A percentile compares a stretch with the other conserved stretches of the same genome.
Conservation (phyloP, 2,329 filamentous ascomycete genomes). For the Fusarium sp. region DNA sequence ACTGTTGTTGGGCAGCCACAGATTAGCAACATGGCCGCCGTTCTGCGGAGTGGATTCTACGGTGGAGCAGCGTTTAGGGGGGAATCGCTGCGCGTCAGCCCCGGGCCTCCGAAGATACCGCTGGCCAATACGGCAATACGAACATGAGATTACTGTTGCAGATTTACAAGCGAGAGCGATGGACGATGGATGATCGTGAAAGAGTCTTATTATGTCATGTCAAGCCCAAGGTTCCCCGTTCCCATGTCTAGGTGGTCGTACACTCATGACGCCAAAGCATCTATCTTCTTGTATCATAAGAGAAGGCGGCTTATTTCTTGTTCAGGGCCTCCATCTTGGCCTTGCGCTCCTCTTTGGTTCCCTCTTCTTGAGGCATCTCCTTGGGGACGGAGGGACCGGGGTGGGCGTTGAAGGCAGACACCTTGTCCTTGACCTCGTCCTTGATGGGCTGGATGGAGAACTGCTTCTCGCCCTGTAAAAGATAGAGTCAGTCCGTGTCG, state of each 20-base stretch:
- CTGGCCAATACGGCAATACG: slow-evolving; percentile 33
- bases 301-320: slow-evolving; percentile 58
- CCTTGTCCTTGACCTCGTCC: slow-evolving; percentile 61
- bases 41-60: slow-evolving; percentile 15
- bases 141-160: slow-evolving; percentile 27
- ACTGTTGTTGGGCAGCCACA: slow-evolving; percentile 42
- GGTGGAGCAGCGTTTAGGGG: slow-evolving; percentile 32
- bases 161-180: slow-evolving; percentile 9
- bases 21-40: slow-evolving; percentile 28
- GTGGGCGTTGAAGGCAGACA: slow-evolving; percentile 68
- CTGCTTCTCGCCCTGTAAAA: slow-evolving; percentile 59
- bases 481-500: slow-evolving; percentile 21
- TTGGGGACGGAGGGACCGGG: slow-evolving; percentile 72
- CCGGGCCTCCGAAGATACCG: slow-evolving; percentile 29
- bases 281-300: background rate
- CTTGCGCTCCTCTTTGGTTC: slow-evolving; percentile 78
- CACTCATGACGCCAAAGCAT: slow-evolving; percentile 32
- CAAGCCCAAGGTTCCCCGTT: slow-evolving; percentile 18
- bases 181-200: slow-evolving; percentile 19
- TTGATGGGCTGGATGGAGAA: slow-evolving; percentile 64
- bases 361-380: slow-evolving; percentile 70
- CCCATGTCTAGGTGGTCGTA: slow-evolving; percentile 39
- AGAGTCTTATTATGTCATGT: slow-evolving; percentile 28
- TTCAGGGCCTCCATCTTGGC: slow-evolving; percentile 78
- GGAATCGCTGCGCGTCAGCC: slow-evolving; percentile 32